Conservation (phyloP, 192 early-diverging fungal genomes). For the Phlyctochytrium arcticum region DNA sequence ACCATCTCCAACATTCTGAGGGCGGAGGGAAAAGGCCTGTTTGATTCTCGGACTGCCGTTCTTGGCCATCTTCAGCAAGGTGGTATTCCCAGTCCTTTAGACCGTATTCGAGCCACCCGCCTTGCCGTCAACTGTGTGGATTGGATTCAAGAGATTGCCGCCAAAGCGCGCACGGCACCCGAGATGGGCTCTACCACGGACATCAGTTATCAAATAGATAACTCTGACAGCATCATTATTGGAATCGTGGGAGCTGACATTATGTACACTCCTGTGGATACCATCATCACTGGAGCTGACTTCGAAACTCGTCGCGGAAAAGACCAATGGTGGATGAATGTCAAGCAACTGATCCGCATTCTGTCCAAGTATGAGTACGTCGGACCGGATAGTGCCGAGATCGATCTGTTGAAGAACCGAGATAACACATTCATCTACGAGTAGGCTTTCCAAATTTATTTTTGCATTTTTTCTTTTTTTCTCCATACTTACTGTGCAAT, state of each 20-base stretch:
- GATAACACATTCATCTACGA: too few species aligned
- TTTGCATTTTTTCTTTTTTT: too few species aligned
- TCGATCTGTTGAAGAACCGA: conserved; percentile 21
- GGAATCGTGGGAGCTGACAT: conserved; percentile 78
- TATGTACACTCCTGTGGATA: conserved; percentile 64
- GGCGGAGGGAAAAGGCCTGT: conserved; percentile 82
- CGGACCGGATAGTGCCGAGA: conserved; percentile 14
- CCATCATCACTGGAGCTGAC: conserved; percentile 71
- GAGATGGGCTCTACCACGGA: background rate
- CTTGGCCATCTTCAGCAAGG: conserved; percentile 97
- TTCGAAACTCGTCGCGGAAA: conserved; percentile 70
- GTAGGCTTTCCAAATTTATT: too few species aligned
- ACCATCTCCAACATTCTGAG: conserved; percentile 80
- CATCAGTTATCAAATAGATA: conserved; percentile 49
- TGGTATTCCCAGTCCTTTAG: conserved; percentile 85
- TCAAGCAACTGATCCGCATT: conserved; percentile 35
- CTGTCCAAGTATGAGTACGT: conserved; percentile 49
- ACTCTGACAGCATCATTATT: conserved; percentile 67
- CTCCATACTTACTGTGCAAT: too few species aligned
- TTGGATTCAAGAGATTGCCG: conserved; percentile 72
- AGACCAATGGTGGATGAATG: conserved; percentile 70
- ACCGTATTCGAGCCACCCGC: conserved; percentile 89
- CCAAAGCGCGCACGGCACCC: conserved; percentile 37
- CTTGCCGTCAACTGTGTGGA: conserved; percentile 77
- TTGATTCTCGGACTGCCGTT: conserved; percentile 84